These are phyloP conservation scores for Cordyceps javanica DNA, from an alignment of 2,329 filamentous ascomycete genomes.

Conservation along the genomic window DNA sequence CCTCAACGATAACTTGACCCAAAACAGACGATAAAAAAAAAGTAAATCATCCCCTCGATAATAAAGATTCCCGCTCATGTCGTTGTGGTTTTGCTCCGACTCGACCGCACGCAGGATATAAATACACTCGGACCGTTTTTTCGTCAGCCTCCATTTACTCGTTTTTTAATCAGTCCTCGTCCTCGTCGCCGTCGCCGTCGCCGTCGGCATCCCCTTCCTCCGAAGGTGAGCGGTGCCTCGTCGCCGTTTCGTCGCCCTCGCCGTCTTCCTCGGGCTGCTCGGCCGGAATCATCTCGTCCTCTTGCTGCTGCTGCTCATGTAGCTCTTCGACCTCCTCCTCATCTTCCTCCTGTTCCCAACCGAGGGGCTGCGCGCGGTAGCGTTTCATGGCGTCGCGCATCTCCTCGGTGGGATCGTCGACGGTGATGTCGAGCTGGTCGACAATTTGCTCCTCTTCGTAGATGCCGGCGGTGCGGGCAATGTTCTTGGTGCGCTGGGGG, in stretches of 20 bases:
- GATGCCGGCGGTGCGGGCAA: constrained; percentile 46
- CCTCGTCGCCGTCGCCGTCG: constrained; percentile 41
- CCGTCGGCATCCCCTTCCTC: constrained; percentile 38
- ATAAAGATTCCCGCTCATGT: background rate
- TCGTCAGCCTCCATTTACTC: too few species aligned
- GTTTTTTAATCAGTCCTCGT: constrained; percentile 14
- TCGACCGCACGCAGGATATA: background rate
- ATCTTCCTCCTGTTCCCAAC: constrained; percentile 35
- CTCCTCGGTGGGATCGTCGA: constrained; percentile 50
- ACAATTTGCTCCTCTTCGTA: constrained; percentile 45
- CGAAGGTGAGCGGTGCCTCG: constrained; percentile 23
- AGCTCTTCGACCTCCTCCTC: constrained; percentile 26
- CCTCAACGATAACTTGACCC: background rate
- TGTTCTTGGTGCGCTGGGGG: constrained; percentile 58
- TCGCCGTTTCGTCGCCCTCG: constrained; percentile 20
- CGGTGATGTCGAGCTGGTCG: constrained; percentile 49
- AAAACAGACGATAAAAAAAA: too few species aligned
- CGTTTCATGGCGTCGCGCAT: constrained; percentile 44
- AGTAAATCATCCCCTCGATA: background rate
- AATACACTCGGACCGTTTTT: background rate
- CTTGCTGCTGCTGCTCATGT: constrained; percentile 29
- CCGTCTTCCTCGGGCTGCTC: constrained; percentile 12
- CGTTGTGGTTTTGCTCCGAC: background rate
- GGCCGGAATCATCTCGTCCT: constrained; percentile 21
- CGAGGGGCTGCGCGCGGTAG: constrained; percentile 48